Percentiles rank a stretch among this genome's conserved stretches.
These are phyloP conservation scores for Yamadazyma buinensis DNA, from an alignment of 1,139 yeast species.

Conservation along the genomic window DNA sequence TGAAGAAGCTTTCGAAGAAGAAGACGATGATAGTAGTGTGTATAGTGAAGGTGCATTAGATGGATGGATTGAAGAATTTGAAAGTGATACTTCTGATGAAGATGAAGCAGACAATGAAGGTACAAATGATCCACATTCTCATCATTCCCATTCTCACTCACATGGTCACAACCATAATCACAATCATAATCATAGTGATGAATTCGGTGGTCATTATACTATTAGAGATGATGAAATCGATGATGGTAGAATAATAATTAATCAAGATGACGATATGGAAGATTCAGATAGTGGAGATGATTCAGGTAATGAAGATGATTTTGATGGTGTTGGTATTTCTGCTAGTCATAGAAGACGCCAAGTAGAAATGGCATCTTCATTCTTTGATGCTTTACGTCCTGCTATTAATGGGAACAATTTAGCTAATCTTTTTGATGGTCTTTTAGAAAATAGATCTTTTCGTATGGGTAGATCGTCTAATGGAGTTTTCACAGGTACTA, in stretches of 20 bases:
- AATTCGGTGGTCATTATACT: conserved; percentile 19
- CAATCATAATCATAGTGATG: conserved; percentile 4
- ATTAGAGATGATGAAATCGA: conserved; percentile 23
- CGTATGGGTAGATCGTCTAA: conserved; percentile 7
- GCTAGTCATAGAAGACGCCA: conserved; percentile 15
- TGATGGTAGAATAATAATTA: conserved; percentile 18
- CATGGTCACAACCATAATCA: background rate
- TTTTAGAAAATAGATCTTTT: conserved; percentile 10
- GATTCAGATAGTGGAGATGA: conserved; percentile 22
- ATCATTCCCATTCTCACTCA: background rate
- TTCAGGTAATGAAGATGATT: conserved; percentile 20
- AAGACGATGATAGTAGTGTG: conserved; percentile 27
- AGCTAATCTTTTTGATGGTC: conserved; percentile 18
- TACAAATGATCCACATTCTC: background rate
- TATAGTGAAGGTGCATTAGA: conserved; percentile 42
- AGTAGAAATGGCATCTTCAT: conserved; percentile 21
- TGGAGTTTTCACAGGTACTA: conserved; percentile 18
- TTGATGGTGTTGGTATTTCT: conserved; percentile 14
- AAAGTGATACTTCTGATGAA: conserved; percentile 16
- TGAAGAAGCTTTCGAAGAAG: conserved; percentile 30
- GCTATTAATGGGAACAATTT: conserved; percentile 17
- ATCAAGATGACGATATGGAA: conserved; percentile 9
- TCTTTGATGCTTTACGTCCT: conserved; percentile 25
- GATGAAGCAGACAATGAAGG: conserved; percentile 7
- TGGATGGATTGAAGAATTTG: conserved; percentile 44